These are phyloP conservation scores for Termitomyces sp. DNA, from an alignment of 768 basidiomycete genomes.

Conservation along the genomic window DNA sequence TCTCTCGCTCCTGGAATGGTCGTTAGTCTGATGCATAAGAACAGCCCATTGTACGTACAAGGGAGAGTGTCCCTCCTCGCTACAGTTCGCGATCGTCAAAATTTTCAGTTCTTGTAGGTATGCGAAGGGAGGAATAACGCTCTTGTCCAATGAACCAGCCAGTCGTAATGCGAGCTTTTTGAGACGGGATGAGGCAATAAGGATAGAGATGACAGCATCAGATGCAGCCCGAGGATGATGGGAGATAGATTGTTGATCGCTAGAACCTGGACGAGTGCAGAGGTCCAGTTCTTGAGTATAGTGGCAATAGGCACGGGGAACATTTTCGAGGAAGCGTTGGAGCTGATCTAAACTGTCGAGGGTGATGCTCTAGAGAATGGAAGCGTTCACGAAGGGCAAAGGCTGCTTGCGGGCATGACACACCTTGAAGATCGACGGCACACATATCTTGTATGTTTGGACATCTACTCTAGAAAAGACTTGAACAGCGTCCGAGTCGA, in stretches of 20 bases:
- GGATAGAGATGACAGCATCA: slow-evolving; percentile 44
- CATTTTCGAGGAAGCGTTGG: slow-evolving; percentile 45
- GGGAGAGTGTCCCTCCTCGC: slow-evolving; percentile 33
- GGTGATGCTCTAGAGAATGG: slow-evolving; percentile 37
- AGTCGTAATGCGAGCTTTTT: slow-evolving; percentile 41
- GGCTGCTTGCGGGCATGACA: slow-evolving; percentile 3
- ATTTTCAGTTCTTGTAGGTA: slow-evolving; percentile 35
- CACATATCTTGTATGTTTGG: slow-evolving; percentile 45
- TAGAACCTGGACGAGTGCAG: slow-evolving; percentile 23
- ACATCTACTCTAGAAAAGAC: slow-evolving; percentile 45
- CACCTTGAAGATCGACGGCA: slow-evolving; percentile 60
- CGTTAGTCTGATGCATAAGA: slow-evolving; percentile 4
- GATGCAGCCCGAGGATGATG: slow-evolving; percentile 29
- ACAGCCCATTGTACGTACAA: slow-evolving; percentile 32
- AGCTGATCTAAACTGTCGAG: slow-evolving; percentile 43
- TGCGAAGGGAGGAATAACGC: slow-evolving; percentile 44
- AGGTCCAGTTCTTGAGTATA: slow-evolving; percentile 52
- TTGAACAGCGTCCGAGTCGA: slow-evolving; percentile 38
- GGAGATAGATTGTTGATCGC: slow-evolving; percentile 8
- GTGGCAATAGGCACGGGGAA: slow-evolving; percentile 48
- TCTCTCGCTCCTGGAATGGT: slow-evolving; percentile 53
- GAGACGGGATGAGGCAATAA: slow-evolving; percentile 44
- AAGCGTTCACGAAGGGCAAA: slow-evolving; percentile 11
- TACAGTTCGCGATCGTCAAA: slow-evolving; percentile 44
- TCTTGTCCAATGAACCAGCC: slow-evolving; percentile 43